Evolutionary conservation across 2,329 filamentous ascomycete genomes (phyloP).

Genomic region (Aspergillus sp.): DNA sequence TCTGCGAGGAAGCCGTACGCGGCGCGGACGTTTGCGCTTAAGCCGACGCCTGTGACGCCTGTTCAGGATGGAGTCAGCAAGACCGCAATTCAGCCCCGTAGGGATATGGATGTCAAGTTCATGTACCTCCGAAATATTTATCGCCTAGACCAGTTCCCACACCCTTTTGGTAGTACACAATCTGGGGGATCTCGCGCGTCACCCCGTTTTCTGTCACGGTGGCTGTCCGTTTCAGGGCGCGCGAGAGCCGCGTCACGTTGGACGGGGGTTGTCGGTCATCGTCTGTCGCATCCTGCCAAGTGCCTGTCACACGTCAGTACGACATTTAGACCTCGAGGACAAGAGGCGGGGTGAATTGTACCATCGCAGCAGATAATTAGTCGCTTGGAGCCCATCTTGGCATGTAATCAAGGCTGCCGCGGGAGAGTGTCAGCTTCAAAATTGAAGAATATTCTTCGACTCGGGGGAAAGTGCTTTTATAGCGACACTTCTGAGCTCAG

Average conservation of each 20-base stretch:
- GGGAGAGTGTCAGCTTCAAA: too few relatives aligned
- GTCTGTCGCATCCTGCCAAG: constrained; percentile 39
- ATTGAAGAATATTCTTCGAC: not conserved
- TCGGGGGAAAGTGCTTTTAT: not conserved
- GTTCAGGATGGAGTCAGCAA: not conserved
- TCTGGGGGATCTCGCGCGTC: constrained; percentile 35
- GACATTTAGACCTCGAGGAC: not conserved
- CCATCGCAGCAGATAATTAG: constrained; percentile 11
- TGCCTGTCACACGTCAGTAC: constrained; percentile 21
- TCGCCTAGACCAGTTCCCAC: constrained; percentile 38
- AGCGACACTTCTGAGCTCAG: not conserved
- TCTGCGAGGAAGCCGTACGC: constrained; percentile 55
- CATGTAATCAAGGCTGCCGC: too few relatives aligned
- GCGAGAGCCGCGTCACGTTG: constrained; percentile 45
- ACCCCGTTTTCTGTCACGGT: constrained; percentile 30
- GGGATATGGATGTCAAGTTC: not conserved
- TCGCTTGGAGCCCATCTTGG: not conserved
- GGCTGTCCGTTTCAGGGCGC: constrained; percentile 40
- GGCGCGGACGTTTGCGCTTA: constrained; percentile 31
- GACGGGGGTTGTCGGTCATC: constrained; percentile 37
- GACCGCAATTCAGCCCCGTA: too few relatives aligned
- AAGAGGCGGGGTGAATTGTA: too few relatives aligned
- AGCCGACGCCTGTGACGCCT: constrained; percentile 25
- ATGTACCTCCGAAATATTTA: constrained; percentile 26
- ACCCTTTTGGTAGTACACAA: constrained; percentile 49